Base-by-base conservation (phyloP, 148 eudicot genomes). In the Limonium bicolor region DNA sequence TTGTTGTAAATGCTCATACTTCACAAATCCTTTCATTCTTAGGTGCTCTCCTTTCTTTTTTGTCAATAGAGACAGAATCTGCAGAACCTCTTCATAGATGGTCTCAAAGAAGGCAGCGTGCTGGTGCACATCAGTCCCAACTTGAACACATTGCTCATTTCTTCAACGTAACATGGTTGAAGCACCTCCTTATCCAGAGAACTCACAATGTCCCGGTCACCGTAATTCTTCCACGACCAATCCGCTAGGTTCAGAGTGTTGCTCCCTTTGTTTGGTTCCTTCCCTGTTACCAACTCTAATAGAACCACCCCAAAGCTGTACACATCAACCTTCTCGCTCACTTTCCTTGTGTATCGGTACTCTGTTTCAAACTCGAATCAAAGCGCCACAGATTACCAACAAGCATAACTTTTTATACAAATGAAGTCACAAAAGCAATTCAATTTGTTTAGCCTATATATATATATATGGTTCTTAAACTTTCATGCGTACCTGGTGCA, bases 401-500 rank as follows among this genome's bases (percentile, higher is more conserved):
- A n/a, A n/a, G n/a, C n/a, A 14, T 14, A 5, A 36, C 18, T 13
- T 12, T 0, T 36, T 15, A 36, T 20, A 36, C 15, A 36, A 36
- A 36, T 13, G 15, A 5, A 36, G 6, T 6, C 9, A 18, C n/a
- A n/a, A n/a, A n/a, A n/a, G n/a, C n/a, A n/a, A n/a, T n/a, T n/a
- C n/a, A n/a, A n/a, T n/a, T n/a, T n/a, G n/a, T n/a, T n/a, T n/a
- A n/a, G n/a, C n/a, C n/a, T n/a, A n/a, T n/a, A n/a, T n/a, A n/a
- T n/a, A n/a, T n/a, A n/a, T 20, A 3, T 27, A 37, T 20, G 43
- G 11, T 39, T 12, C 1, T 39, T 22, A 19, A 39, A 19, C 21
- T n/a, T n/a, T n/a, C n/a, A n/a, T n/a, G n/a, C n/a, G n/a, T 74
- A 87, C 96, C 94, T 36, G 96, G 96, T 30, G 96, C 94, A 56